These are phyloP conservation scores for Pseudisothecium myosuroides DNA, from an alignment of 225 moss, liverwort and hornwort species.

Conservation along the genomic window DNA sequence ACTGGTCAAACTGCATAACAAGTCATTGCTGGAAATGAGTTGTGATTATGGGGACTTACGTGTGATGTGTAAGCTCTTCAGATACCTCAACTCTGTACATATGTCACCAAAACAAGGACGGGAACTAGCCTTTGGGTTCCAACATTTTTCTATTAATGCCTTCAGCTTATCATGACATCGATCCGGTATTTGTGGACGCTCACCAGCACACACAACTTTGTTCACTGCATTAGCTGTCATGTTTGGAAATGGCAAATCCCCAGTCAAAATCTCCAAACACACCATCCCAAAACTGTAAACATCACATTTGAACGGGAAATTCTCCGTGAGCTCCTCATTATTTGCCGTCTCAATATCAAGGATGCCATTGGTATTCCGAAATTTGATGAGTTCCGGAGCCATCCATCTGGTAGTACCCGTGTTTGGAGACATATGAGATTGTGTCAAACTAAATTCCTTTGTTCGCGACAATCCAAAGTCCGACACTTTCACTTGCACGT, in stretches of 20 bases:
- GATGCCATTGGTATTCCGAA: too few relatives aligned
- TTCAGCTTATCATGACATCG: background rate
- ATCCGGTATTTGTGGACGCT: background rate
- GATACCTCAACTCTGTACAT: background rate
- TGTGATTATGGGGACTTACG: background rate
- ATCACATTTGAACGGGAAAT: background rate
- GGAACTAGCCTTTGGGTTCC: background rate
- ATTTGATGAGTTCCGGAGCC: background rate
- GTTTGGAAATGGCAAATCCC: background rate
- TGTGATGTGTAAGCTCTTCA: background rate
- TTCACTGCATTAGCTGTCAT: background rate
- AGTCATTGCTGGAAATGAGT: background rate
- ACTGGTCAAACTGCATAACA: background rate
- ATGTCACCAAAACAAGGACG: background rate
- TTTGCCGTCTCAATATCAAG: background rate
- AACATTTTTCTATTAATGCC: background rate
- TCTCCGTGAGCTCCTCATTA: background rate
- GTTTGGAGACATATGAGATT: background rate
- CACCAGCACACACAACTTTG: background rate
- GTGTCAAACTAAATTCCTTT: background rate
- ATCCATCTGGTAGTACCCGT: background rate
- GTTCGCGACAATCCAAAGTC: background rate
- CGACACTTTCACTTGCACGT: background rate
- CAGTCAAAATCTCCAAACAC: background rate
- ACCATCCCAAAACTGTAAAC: constrained; percentile 10